These are phyloP conservation scores for Camellia granthamiana DNA, from an alignment of 148 eudicot genomes.

Conservation along the genomic window DNA sequence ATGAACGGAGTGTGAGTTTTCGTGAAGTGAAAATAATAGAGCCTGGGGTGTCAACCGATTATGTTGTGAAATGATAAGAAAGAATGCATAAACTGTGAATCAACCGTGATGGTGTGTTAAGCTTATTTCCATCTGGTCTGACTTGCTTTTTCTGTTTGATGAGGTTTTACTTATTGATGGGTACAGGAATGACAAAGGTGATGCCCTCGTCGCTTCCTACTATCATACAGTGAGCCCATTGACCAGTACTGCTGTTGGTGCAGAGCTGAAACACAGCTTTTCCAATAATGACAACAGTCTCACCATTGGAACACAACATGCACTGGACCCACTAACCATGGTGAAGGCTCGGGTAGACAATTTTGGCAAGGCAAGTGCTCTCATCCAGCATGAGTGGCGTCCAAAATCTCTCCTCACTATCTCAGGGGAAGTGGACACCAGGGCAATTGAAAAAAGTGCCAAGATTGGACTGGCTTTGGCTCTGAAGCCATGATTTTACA, in stretches of 20 bases:
- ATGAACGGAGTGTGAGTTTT: neutral
- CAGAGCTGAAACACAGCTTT: constrained; percentile 67
- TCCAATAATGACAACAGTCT: constrained; percentile 71
- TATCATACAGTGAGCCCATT: constrained; percentile 67
- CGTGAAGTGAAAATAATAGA: neutral
- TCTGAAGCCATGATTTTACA: constrained; percentile 56
- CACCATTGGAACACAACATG: constrained; percentile 68
- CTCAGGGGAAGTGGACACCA: constrained; percentile 78
- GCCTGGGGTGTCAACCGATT: neutral
- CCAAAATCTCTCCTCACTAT: constrained; percentile 65
- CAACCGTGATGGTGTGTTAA: neutral
- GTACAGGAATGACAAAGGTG: constrained; percentile 69
- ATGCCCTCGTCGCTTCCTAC: constrained; percentile 60
- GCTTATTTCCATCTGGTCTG: neutral
- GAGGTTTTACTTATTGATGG: neutral
- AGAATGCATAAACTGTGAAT: neutral
- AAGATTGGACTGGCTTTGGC: constrained; percentile 69
- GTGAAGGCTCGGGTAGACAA: constrained; percentile 69
- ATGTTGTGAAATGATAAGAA: neutral
- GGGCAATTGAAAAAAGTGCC: constrained; percentile 79
- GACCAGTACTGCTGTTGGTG: constrained; percentile 77
- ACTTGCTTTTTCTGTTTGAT: neutral
- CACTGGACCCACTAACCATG: constrained; percentile 57
- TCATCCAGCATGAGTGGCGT: constrained; percentile 77
- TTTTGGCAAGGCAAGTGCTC: constrained; percentile 66